Evolutionary conservation across 1,284 basidiomycete species (phyloP).

Genomic region (Cryptococcus sp.): DNA sequence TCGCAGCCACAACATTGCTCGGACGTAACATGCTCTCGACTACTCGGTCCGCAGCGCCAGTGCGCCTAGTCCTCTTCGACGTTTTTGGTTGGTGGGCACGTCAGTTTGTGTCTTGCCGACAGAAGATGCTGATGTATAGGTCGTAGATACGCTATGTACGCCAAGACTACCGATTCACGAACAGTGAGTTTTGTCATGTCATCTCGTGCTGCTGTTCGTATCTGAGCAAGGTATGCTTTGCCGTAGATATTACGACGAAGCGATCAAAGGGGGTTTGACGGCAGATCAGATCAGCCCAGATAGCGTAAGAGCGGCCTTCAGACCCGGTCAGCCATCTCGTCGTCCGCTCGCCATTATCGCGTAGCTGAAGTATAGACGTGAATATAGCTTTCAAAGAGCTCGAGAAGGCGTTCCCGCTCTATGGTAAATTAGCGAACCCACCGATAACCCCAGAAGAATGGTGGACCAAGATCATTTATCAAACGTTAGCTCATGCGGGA

Average conservation of each 20-base stretch:
- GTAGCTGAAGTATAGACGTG: neutral
- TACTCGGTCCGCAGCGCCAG: slow-evolving; percentile 10
- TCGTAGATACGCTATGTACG: slow-evolving; percentile 50
- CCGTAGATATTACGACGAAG: slow-evolving; percentile 49
- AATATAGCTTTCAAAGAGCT: slow-evolving; percentile 45
- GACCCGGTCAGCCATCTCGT: slow-evolving; percentile 31
- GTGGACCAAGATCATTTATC: slow-evolving; percentile 49
- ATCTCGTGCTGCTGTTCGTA: neutral
- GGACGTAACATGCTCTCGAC: too few species aligned
- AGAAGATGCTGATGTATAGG: slow-evolving; percentile 4
- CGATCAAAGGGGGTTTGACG: slow-evolving; percentile 39
- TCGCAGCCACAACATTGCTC: too few species aligned
- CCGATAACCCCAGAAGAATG: slow-evolving; percentile 46
- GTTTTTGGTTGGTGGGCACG: slow-evolving; percentile 44
- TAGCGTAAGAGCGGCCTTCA: slow-evolving; percentile 46
- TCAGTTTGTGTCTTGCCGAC: neutral
- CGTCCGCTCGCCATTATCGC: neutral
- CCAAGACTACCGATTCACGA: slow-evolving; percentile 49
- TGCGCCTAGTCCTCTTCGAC: slow-evolving; percentile 52
- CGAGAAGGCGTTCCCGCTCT: slow-evolving; percentile 36
- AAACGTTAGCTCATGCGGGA: slow-evolving; percentile 45
- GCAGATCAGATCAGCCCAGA: slow-evolving; percentile 28
- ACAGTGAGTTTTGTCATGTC: slow-evolving; percentile 43
- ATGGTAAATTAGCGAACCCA: slow-evolving; percentile 44
- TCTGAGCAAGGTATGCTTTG: neutral